These are phyloP conservation scores for Phyllosticta capitalensis DNA, from an alignment of 2,329 filamentous ascomycete species.

Conservation along the genomic window DNA sequence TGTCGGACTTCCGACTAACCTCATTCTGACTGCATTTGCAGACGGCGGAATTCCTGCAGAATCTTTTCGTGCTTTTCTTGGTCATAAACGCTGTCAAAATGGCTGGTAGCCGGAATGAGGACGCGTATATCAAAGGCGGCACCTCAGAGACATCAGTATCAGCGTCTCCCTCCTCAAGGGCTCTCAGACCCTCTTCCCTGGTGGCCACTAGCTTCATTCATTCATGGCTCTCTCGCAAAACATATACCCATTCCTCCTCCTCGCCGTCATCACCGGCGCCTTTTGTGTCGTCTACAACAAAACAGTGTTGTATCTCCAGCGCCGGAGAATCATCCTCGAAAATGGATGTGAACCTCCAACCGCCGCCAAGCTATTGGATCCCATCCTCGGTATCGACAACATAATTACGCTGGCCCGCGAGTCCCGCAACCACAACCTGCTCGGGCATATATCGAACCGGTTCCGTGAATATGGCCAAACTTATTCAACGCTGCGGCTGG, in stretches of 20 bases:
- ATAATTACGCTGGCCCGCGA: slow-evolving; percentile 33
- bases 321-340: slow-evolving; percentile 29
- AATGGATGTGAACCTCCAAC: slow-evolving; percentile 40
- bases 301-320: slow-evolving; percentile 25
- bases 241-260: slow-evolving; percentile 3
- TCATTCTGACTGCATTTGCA: neutral
- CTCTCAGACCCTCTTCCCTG: slow-evolving; percentile 15
- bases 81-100: neutral
- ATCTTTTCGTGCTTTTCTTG: neutral
- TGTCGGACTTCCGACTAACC: neutral
- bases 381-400: slow-evolving; percentile 44
- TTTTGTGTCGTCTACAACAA: slow-evolving; percentile 26
- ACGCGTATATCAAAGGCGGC: neutral
- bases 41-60: neutral
- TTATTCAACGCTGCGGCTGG: slow-evolving; percentile 38
- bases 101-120: neutral
- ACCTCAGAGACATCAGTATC: neutral
- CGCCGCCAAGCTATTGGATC: slow-evolving; percentile 32
- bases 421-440: slow-evolving; percentile 24
- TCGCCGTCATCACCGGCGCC: slow-evolving; percentile 22
- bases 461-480: neutral
- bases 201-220: neutral
- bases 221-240: neutral
- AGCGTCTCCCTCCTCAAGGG: neutral
- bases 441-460: slow-evolving; percentile 13